These are phyloP conservation scores for Cardiospermum halicacabum DNA, from an alignment of 345 rosid species.

Conservation along the genomic window DNA sequence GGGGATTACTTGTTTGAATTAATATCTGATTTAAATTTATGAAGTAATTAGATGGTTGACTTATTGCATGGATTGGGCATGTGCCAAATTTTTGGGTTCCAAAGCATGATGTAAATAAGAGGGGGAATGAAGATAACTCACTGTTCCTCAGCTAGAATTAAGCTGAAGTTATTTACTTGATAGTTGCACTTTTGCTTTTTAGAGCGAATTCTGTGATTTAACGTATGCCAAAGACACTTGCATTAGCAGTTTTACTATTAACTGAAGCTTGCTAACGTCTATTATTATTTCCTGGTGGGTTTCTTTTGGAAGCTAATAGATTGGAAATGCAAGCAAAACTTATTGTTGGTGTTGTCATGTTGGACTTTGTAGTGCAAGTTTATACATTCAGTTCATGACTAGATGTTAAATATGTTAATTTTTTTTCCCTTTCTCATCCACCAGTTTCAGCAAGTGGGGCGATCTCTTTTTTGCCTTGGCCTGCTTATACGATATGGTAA, in stretches of 20 bases:
- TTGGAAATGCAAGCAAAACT: background rate
- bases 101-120: background rate
- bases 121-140: background rate
- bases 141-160: background rate
- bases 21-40: background rate
- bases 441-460: conserved; percentile 65
- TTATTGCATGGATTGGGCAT: background rate
- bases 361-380: background rate
- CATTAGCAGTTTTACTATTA: background rate
- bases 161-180: background rate
- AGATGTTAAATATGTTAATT: too few species aligned
- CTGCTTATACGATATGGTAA: conserved; percentile 93
- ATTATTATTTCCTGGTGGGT: background rate
- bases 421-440: background rate
- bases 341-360: background rate
- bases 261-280: background rate
- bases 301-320: background rate
- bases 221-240: background rate
- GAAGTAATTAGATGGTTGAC: background rate
- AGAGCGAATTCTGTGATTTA: background rate
- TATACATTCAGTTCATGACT: background rate
- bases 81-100: background rate
- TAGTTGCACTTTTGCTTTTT: background rate
- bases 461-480: conserved; percentile 95
- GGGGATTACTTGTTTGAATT: too few species aligned